Conservation (phyloP, 306 rosid genomes). For the Carpinus fangiana region DNA sequence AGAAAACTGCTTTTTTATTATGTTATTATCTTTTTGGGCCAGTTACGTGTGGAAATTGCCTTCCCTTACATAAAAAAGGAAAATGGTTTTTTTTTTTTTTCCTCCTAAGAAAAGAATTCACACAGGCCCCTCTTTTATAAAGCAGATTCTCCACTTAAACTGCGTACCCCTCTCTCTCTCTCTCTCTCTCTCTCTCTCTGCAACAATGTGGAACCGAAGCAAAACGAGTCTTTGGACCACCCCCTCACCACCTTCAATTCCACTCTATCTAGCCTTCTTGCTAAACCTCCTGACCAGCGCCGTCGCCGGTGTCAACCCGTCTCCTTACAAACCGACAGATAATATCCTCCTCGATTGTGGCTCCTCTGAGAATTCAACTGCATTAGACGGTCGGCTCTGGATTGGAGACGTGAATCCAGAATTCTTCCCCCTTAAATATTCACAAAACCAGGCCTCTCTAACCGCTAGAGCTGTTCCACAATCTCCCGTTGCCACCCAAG, state of each 20-base stretch:
- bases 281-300: not conserved
- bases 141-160: too few relatives aligned
- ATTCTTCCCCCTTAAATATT: not conserved
- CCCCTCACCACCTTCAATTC: too few relatives aligned
- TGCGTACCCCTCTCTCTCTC: too few relatives aligned
- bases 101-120: too few relatives aligned
- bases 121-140: too few relatives aligned
- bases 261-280: not conserved
- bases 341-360: conserved; percentile 15
- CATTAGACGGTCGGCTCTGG: not conserved
- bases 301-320: not conserved
- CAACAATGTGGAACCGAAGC: too few relatives aligned
- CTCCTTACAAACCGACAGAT: conserved; percentile 1
- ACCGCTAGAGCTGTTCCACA: fast-evolving
- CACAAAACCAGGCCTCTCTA: not conserved
- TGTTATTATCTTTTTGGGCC: too few relatives aligned
- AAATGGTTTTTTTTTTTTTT: too few relatives aligned
- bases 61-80: too few relatives aligned
- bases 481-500: not conserved
- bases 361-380: not conserved
- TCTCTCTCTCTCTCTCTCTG: not conserved
- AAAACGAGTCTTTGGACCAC: not conserved
- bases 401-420: not conserved
- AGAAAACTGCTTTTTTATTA: too few relatives aligned
- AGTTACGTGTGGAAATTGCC: too few relatives aligned